phyloP scores from a whole-genome alignment of 1,139 yeast species.

The Protomyces lactucae-debilis region DNA sequence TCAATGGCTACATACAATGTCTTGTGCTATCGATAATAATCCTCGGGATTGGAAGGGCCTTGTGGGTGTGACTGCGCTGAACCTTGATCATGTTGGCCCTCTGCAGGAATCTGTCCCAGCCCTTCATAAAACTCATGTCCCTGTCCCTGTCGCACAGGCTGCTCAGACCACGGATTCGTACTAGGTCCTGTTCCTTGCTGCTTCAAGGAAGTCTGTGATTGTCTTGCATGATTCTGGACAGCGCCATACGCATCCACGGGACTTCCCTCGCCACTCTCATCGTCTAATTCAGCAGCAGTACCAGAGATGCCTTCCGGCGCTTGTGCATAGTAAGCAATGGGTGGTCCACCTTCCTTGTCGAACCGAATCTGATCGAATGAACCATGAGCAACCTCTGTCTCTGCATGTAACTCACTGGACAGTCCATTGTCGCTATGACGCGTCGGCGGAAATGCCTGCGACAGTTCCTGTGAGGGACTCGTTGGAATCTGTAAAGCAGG shows the following conservation, averaged over 20 bases:
- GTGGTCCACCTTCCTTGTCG: constrained; percentile 20
- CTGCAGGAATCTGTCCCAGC: neutral
- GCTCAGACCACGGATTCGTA: neutral
- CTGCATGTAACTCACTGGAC: too few species aligned
- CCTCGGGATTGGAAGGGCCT: neutral
- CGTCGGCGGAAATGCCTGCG: constrained; percentile 3
- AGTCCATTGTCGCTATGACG: neutral
- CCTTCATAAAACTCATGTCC: neutral
- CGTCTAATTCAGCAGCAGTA: neutral
- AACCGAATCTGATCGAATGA: constrained; percentile 8
- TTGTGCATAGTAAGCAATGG: constrained; percentile 12
- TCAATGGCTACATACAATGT: neutral
- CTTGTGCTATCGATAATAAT: neutral
- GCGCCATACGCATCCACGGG: neutral
- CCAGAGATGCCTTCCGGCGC: neutral
- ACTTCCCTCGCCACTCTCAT: neutral
- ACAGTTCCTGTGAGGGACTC: constrained; percentile 13
- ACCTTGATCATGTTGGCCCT: neutral
- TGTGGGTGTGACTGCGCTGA: neutral
- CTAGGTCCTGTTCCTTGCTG: neutral
- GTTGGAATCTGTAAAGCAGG: neutral
- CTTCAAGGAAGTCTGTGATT: neutral
- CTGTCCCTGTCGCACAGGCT: neutral
- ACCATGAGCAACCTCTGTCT: neutral
- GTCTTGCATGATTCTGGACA: neutral